Evolutionary conservation across 768 basidiomycete species (phyloP), one percentile per base, ranked within the genome.

Genomic region (Mycena crocata): DNA sequence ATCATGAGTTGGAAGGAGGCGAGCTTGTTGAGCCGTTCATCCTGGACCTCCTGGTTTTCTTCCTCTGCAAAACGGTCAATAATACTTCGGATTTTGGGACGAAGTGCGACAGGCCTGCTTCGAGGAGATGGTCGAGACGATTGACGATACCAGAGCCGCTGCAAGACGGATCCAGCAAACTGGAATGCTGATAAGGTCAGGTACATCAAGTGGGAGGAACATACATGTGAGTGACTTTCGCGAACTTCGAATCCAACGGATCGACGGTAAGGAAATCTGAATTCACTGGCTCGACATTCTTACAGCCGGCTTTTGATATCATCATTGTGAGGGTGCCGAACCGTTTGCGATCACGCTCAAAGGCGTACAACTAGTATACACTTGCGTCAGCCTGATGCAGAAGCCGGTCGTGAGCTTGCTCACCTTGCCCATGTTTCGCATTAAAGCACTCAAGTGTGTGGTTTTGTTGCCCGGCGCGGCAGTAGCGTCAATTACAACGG

Each of bases 381-480:
- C 28, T 44, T 21, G 52, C 39, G 51, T 59, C n/a, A 63, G 65
- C 26, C 44, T 44, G 32, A 21, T 26, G 30, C 31, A 34, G 23
- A 24, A 46, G 21, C 17, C 14, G 24, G n/a, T 45, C 8, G 23
- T 8, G 37, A 55, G 35, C 24, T 45, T 48, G 31, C 83, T 66
- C 57, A 95, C 96, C 79, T 90, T 93, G 72, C 95, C 94, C 75
- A 87, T 86, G 70, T 91, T 91, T 21, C 82, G 75, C 93, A 98
- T 94, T 46, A 98, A 81, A 26, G 96, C 94, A 70, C 93, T 93
- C 26, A 99, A 79, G 78, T 97, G 95, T 10, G 95, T 93, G 2
- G 98, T 99, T 81, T 99, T 99, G 81, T 99, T 99, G 0, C 98
- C 98, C 0, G 98, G 98, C 1, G 98, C 98, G 42, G 96, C 93